Evolutionary conservation across 148 eudicot genomes (phyloP), one percentile per base, ranked within the genome.

Genomic region (Rhododendron ferrugineum): DNA sequence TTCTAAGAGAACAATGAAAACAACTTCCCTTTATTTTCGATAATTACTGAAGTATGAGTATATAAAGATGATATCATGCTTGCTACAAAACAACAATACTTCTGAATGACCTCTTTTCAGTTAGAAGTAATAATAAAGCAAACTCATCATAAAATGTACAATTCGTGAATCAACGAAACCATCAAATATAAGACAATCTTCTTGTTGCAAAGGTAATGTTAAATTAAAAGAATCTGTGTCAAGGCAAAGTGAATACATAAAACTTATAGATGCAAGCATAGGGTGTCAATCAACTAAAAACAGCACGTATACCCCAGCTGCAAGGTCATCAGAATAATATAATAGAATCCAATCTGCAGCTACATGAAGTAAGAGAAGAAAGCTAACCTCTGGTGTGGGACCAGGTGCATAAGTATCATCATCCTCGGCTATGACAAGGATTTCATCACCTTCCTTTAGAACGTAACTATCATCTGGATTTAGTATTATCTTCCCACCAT

Each of bases 351-450:
- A 87, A 46, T 82, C 72, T 37, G 66, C 34, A 44, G 36, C 28
- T 77, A 83, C 87, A 37, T 32, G 2, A 3, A 82, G 84, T 7
- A 79, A 66, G 76, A 78, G 49, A 83, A 77, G 74, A 86, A 86
- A 56, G 82, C 49, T 88, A 83, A 96, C 98, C 98, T 92, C 90
- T 56, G 93, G 92, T 34, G 90, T 60, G 81, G 94, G 87, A 68
- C 89, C 94, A 5, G 98, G 98, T 73, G 89, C 89, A 92, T 96
- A 96, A 28, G 98, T 92, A 85, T 96, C 98, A 88, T 96, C 98
- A 89, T 96, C 98, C 91, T 96, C 98, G 49, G 98, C 98, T 85
- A 96, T 91, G 68, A 96, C 98, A 88, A 96, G 96, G 78, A 94
- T 88, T 89, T 96, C 98, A 85, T 96, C 98, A 50, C 94, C 98